Conservation (phyloP, 2,329 filamentous ascomycete species). For the Sphaceloma murrayae region DNA sequence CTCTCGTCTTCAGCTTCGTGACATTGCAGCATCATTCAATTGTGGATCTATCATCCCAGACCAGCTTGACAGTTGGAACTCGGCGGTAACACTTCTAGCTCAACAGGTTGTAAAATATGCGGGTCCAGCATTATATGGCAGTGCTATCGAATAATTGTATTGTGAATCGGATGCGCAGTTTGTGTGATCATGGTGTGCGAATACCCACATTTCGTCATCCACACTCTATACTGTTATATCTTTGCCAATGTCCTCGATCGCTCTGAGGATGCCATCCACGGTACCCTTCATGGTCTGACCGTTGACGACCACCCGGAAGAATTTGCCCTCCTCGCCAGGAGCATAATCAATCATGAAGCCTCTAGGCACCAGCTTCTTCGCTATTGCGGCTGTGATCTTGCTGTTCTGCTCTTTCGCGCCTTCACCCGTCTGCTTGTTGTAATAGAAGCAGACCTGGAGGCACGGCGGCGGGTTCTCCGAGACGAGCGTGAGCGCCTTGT, state of each 20-base stretch:
- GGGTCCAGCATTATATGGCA: too few relatives aligned
- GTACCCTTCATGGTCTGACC: slow-evolving; percentile 50
- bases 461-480: slow-evolving; percentile 72
- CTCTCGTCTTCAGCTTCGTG: too few relatives aligned
- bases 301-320: slow-evolving; percentile 62
- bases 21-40: too few relatives aligned
- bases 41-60: too few relatives aligned
- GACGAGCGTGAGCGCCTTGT: slow-evolving; percentile 58
- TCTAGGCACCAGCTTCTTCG: slow-evolving; percentile 43
- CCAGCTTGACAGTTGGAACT: too few relatives aligned
- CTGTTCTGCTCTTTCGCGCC: slow-evolving; percentile 42
- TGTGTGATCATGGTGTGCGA: too few relatives aligned
- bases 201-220: too few relatives aligned
- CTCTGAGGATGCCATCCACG: slow-evolving; percentile 52
- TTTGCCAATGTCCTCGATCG: slow-evolving; percentile 42
- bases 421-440: slow-evolving; percentile 47
- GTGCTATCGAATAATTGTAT: too few relatives aligned
- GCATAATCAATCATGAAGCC: slow-evolving; percentile 65
- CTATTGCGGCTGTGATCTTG: slow-evolving; percentile 46
- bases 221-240: slow-evolving; percentile 20
- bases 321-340: slow-evolving; percentile 51
- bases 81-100: too few relatives aligned
- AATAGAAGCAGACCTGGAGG: slow-evolving; percentile 92
- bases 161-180: too few relatives aligned
- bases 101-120: too few relatives aligned